A percentile compares a stretch with the other conserved stretches of the same genome.
Evolutionary conservation across 2,329 filamentous ascomycete genomes (phyloP).

Genomic region (Neofusicoccum sp.): DNA sequence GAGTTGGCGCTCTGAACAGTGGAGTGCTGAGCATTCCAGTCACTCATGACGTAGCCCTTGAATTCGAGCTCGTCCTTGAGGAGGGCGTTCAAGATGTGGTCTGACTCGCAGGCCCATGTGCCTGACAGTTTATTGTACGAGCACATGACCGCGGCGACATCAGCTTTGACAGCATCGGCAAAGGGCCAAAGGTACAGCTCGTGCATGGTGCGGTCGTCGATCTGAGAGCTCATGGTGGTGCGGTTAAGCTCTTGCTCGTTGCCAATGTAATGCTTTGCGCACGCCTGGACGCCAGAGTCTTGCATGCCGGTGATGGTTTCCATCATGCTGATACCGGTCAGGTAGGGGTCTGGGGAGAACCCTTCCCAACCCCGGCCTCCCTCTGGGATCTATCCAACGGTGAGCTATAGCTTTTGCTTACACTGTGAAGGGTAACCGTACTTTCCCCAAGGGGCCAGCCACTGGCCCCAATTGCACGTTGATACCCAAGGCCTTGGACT

Average conservation of each 20-base stretch:
- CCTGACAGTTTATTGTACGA: slow-evolving; percentile 49
- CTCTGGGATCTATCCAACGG: slow-evolving; percentile 26
- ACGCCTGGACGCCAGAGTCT: slow-evolving; percentile 46
- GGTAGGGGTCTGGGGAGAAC: slow-evolving; percentile 46
- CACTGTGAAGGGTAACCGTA: neutral
- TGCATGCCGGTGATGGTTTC: slow-evolving; percentile 45
- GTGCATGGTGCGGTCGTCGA: slow-evolving; percentile 67
- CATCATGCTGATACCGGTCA: slow-evolving; percentile 46
- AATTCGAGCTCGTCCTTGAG: slow-evolving; percentile 57
- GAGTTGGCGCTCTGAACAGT: slow-evolving; percentile 48
- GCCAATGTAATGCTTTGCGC: slow-evolving; percentile 58
- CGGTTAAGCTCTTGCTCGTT: slow-evolving; percentile 63
- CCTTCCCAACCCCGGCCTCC: slow-evolving; percentile 51
- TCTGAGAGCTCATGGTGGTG: slow-evolving; percentile 62
- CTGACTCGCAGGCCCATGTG: slow-evolving; percentile 55
- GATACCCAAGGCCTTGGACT: slow-evolving; percentile 47
- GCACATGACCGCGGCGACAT: slow-evolving; percentile 64
- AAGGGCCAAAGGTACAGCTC: slow-evolving; percentile 70
- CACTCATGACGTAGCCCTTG: slow-evolving; percentile 49
- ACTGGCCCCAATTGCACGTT: slow-evolving; percentile 49
- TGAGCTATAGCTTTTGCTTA: neutral
- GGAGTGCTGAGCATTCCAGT: slow-evolving; percentile 52
- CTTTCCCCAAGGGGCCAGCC: slow-evolving; percentile 34
- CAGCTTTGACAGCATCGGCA: slow-evolving; percentile 61
- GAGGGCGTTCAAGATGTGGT: slow-evolving; percentile 51